A percentile compares a stretch with the other conserved stretches of the same genome.
Conservation (phyloP, 164 flowering plant genomes). For the Piper longum region DNA sequence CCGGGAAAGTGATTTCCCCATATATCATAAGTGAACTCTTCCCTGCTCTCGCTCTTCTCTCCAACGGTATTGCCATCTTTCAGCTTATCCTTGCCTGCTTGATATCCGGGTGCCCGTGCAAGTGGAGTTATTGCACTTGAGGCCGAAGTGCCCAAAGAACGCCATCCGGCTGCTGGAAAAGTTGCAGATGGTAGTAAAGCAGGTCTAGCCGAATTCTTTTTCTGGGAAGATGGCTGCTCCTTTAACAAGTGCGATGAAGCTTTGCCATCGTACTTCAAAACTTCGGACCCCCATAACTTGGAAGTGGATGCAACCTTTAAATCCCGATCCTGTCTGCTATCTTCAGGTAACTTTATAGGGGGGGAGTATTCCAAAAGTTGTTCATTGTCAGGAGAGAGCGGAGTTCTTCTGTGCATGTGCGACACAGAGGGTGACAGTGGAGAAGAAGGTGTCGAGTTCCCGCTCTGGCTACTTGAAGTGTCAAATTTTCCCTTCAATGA, state of each 20-base stretch:
- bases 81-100: constrained; percentile 19
- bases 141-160: constrained; percentile 17
- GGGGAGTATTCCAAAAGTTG: constrained; percentile 18
- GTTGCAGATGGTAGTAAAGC: constrained; percentile 50
- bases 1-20: constrained; percentile 81
- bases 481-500: constrained; percentile 32
- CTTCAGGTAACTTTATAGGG: constrained; percentile 5
- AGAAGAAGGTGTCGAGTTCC: constrained; percentile 85
- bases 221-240: constrained; percentile 16
- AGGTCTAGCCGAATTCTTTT: constrained; percentile 21
- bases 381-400: constrained; percentile 24
- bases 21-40: constrained; percentile 54
- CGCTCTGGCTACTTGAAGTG: constrained; percentile 84
- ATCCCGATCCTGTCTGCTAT: constrained; percentile 9
- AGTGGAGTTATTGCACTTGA: constrained; percentile 37
- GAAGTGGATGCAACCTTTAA: constrained; percentile 7
- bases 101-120: constrained; percentile 88
- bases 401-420: constrained; percentile 15
- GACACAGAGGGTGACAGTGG: constrained; percentile 64
- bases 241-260: constrained; percentile 7
- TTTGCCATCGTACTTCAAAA: constrained; percentile 4
- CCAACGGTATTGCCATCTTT: constrained; percentile 2
- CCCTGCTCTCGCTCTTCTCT: constrained; percentile 19
- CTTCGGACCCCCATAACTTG: constrained; percentile 7
- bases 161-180: constrained; percentile 30